Conservation (phyloP, 2,329 filamentous ascomycete species). For the Phialemoniopsis sp. region DNA sequence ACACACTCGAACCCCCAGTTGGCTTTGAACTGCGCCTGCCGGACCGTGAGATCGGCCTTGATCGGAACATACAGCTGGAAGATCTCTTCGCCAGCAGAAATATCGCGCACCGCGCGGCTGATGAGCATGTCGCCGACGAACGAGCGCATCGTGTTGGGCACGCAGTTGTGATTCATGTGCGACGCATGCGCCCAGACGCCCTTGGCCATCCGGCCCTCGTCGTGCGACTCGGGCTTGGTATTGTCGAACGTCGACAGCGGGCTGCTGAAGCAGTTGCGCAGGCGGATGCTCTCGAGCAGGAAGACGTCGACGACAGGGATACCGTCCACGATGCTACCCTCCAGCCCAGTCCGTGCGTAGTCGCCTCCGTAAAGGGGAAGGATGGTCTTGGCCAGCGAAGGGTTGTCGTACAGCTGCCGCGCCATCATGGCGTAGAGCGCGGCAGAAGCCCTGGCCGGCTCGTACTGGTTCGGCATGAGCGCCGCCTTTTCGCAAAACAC, state of each 20-base stretch:
- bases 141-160: conserved; percentile 21
- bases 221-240: conserved; percentile 13
- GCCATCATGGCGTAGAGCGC: conserved; percentile 36
- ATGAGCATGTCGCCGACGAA: conserved; percentile 24
- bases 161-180: conserved; percentile 22
- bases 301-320: conserved; percentile 30
- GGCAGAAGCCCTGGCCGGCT: conserved; percentile 30
- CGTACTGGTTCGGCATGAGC: conserved; percentile 35
- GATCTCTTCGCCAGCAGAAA: conserved; percentile 30
- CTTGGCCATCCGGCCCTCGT: conserved; percentile 12
- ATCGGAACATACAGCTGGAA: conserved; percentile 31
- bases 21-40: conserved; percentile 17
- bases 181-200: conserved; percentile 22
- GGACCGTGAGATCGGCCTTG: conserved; percentile 18
- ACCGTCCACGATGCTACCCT: conserved; percentile 26
- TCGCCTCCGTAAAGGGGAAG: conserved; percentile 27
- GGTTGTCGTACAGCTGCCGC: conserved; percentile 32
- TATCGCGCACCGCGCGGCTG: conserved; percentile 27
- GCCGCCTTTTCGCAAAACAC: conserved; percentile 37
- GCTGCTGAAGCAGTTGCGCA: conserved; percentile 32
- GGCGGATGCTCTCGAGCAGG: conserved; percentile 31
- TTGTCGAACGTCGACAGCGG: conserved; percentile 23
- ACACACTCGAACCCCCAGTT: conserved; percentile 35
- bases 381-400: conserved; percentile 23
- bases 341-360: conserved; percentile 21